Base-by-base conservation (phyloP, 2,329 filamentous ascomycete species). In the Penicillium sp. region DNA sequence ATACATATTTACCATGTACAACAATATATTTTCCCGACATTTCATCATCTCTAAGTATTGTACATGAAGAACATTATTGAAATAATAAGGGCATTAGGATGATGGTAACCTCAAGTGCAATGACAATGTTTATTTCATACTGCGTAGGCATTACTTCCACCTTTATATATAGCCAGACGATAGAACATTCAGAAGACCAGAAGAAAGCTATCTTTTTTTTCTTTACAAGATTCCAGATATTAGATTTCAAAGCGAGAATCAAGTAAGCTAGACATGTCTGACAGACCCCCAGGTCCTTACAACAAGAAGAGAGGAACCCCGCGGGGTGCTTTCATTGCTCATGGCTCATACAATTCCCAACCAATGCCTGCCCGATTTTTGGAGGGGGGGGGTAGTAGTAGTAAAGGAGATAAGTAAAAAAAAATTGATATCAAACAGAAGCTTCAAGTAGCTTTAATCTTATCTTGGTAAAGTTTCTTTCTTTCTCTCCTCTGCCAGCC, bases 321-420 rank as follows among this genome's bases (percentile, higher is more conserved):
- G 65, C 65, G 64, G 61, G 69, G 70, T 74, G 70, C 71, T 76
- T 41, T 78, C 76, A 78, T 78, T 77, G 76, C 76, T 78, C 76
- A 75, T 78, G 73, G 77, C 77, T 78, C 76, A 76, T 78, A 77
- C 75, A 76, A 75, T 72, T 71, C 74, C 71, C 74, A 73, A 70
- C 71, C 72, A 56, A 74, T 73, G 71, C 72, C 73, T 72, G 71
- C 70, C 72, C 71, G 70, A 73, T 72, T 72, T 72, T 71, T 74
- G 67, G 68, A 69, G 69, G 70, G 69, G 17, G 44, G 54, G 11
- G 38, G 71, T 56, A 61, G 60, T 64, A 21, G 53, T 35, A 62
- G 71, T 41, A 41, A 69, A 69, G 69, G 67, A 72, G 56, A 65
- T 54, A 63, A 61, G 61, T 62, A 62, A 64, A 62, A 70, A 70